Evolutionary conservation across 2,329 filamentous ascomycete genomes (phyloP).

Genomic region (Neoscytalidium dimidiatum): DNA sequence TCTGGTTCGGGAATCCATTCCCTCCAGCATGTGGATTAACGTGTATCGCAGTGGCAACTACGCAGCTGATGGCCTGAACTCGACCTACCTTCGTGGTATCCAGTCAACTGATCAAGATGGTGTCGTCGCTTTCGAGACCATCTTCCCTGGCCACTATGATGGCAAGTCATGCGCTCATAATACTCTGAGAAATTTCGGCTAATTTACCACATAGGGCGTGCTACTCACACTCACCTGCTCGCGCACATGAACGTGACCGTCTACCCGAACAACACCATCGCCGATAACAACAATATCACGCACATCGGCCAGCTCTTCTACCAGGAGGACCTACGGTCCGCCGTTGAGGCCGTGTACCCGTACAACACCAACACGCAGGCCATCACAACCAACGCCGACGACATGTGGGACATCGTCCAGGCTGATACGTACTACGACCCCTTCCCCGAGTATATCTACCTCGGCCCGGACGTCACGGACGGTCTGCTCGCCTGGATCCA

Average conservation of each 20-base stretch:
- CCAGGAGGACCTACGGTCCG: slow-evolving; percentile 58
- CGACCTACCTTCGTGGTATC: slow-evolving; percentile 50
- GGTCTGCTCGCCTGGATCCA: slow-evolving; percentile 36
- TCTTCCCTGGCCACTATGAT: slow-evolving; percentile 48
- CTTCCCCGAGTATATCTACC: slow-evolving; percentile 58
- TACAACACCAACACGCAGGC: slow-evolving; percentile 46
- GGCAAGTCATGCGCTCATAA: not conserved
- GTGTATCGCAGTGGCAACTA: slow-evolving; percentile 40
- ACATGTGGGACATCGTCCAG: slow-evolving; percentile 49
- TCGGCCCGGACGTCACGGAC: slow-evolving; percentile 50
- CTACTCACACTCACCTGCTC: slow-evolving; percentile 42
- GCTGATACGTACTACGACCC: slow-evolving; percentile 54
- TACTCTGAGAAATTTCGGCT: not conserved
- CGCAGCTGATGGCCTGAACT: slow-evolving; percentile 30
- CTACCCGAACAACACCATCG: slow-evolving; percentile 54
- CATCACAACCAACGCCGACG: slow-evolving; percentile 54
- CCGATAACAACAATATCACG: slow-evolving; percentile 51
- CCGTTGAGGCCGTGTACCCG: slow-evolving; percentile 52
- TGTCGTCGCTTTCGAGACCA: slow-evolving; percentile 52
- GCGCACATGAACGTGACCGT: slow-evolving; percentile 42
- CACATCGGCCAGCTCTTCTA: slow-evolving; percentile 69
- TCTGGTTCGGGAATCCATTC: not conserved
- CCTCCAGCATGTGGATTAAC: slow-evolving; percentile 26
- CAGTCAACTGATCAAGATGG: slow-evolving; percentile 50
- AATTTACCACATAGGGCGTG: slow-evolving; percentile 32